Evolutionary conservation across 2,329 filamentous ascomycete species (phyloP).

Genomic region (Aspergillus neoniger): DNA sequence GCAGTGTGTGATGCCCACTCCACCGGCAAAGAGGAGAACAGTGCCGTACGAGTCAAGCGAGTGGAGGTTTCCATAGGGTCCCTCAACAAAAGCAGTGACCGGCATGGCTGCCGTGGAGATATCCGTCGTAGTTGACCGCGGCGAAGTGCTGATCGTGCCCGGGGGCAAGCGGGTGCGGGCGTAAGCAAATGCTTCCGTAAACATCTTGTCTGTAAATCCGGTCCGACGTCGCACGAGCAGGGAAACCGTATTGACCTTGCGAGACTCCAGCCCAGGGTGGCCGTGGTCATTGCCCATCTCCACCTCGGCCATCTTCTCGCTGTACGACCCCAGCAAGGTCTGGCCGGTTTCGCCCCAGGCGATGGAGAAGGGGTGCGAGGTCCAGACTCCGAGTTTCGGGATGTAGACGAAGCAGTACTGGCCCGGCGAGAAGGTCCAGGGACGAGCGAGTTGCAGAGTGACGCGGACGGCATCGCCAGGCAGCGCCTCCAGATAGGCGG

Average conservation of each 20-base stretch:
- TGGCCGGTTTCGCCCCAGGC: constrained; percentile 66
- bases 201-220: constrained; percentile 81
- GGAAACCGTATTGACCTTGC: constrained; percentile 60
- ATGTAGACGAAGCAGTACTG: constrained; percentile 75
- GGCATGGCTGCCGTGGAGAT: not conserved
- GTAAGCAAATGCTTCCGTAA: constrained; percentile 58
- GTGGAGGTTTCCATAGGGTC: constrained; percentile 82
- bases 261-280: constrained; percentile 26
- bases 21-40: constrained; percentile 82
- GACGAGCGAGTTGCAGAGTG: constrained; percentile 67
- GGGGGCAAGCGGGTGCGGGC: not conserved
- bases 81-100: constrained; percentile 71
- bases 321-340: not conserved
- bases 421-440: constrained; percentile 66
- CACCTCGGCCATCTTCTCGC: constrained; percentile 28
- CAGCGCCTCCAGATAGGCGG: constrained; percentile 66
- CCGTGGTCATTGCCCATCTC: constrained; percentile 50
- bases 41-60: constrained; percentile 89
- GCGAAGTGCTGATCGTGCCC: not conserved
- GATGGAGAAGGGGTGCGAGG: constrained; percentile 76
- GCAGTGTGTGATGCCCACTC: constrained; percentile 93
- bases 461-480: constrained; percentile 69
- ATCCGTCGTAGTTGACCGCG: not conserved
- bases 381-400: constrained; percentile 64
- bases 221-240: constrained; percentile 84